Evolutionary conservation across 352 stramenopile genomes (phyloP).

Genomic region (Pythium insidiosum): DNA sequence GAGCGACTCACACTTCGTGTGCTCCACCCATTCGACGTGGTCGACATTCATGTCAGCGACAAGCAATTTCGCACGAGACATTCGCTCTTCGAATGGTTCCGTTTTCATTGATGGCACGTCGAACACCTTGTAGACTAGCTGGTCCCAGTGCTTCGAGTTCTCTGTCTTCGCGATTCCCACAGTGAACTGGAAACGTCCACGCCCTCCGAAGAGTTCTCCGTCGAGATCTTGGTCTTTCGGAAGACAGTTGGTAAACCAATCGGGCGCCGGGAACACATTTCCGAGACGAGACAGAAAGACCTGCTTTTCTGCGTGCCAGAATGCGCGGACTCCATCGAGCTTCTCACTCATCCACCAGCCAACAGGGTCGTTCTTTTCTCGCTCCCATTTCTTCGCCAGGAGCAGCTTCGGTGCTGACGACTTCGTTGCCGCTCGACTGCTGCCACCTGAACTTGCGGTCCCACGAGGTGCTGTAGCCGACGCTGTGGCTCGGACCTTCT

Average conservation of each 20-base stretch:
- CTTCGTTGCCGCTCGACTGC: slow-evolving; percentile 15
- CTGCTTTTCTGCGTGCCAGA: slow-evolving; percentile 41
- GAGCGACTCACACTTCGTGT: slow-evolving; percentile 43
- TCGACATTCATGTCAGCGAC: slow-evolving; percentile 19
- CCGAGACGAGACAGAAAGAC: slow-evolving; percentile 52
- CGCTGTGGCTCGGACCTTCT: slow-evolving; percentile 17
- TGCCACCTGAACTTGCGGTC: background rate
- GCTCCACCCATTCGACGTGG: slow-evolving; percentile 53
- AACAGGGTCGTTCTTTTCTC: slow-evolving; percentile 40
- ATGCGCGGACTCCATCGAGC: slow-evolving; percentile 61
- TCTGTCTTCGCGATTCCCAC: slow-evolving; percentile 59
- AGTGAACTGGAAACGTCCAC: slow-evolving; percentile 52
- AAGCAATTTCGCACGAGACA: slow-evolving; percentile 21
- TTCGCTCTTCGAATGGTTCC: slow-evolving; percentile 53
- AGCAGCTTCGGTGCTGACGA: slow-evolving; percentile 34
- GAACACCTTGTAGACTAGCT: slow-evolving; percentile 67
- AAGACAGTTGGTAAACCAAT: slow-evolving; percentile 50
- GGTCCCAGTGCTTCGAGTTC: slow-evolving; percentile 38
- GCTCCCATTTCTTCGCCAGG: slow-evolving; percentile 63
- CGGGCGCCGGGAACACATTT: slow-evolving; percentile 54
- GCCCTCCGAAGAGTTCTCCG: slow-evolving; percentile 61
- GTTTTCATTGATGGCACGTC: slow-evolving; percentile 37
- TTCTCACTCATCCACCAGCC: slow-evolving; percentile 77
- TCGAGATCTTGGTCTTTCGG: slow-evolving; percentile 54
- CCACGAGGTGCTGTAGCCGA: slow-evolving; percentile 16